Conservation (phyloP, 768 basidiomycete genomes). For the Calocybe indica region DNA sequence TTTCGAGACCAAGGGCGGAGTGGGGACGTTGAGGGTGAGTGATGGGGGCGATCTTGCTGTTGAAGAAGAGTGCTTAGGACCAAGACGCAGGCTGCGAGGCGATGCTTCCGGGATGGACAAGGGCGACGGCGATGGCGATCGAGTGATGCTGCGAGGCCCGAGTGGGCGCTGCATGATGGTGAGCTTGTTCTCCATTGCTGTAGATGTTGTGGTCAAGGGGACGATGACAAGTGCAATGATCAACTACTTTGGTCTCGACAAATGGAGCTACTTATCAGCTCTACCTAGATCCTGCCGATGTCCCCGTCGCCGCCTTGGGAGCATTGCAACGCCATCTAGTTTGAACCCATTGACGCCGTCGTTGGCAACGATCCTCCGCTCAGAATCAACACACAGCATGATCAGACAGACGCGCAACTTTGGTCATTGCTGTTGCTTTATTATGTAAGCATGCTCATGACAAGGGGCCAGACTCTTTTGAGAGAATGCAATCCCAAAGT, state of each 20-base stretch:
- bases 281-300: no score
- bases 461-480: no score
- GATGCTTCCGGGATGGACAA: slow-evolving; percentile 17
- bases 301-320: no score
- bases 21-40: slow-evolving; percentile 21
- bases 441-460: no score
- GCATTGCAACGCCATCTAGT: no score
- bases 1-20: slow-evolving; percentile 15
- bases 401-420: no score
- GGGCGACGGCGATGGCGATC: slow-evolving; percentile 30
- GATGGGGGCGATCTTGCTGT: slow-evolving; percentile 16
- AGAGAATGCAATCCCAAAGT: no score
- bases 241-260: slow-evolving; percentile 18
- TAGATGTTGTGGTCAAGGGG: slow-evolving; percentile 21
- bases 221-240: slow-evolving; percentile 17
- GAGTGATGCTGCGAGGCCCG: slow-evolving; percentile 42
- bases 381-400: no score
- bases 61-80: slow-evolving; percentile 6
- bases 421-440: no score
- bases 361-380: no score
- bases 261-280: slow-evolving; percentile 16
- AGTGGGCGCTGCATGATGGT: slow-evolving; percentile 32
- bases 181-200: slow-evolving; percentile 17
- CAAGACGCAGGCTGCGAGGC: slow-evolving; percentile 19
- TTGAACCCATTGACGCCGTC: no score